Base-by-base conservation (phyloP, 2,329 filamentous ascomycete species). In the Diaporthe sp. region DNA sequence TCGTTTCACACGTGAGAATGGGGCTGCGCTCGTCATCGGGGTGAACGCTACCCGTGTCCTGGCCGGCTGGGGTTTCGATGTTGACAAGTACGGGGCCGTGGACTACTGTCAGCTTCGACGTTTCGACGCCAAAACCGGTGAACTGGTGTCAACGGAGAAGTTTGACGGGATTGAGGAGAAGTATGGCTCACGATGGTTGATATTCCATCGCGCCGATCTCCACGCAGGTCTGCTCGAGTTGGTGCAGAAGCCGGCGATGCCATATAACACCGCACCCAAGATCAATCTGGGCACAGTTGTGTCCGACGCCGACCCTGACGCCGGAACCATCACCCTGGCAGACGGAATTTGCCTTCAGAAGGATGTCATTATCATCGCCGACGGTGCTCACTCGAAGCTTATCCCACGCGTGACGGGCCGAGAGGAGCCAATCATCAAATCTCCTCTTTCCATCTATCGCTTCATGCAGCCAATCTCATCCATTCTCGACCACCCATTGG, bases 41-140 rank as follows among this genome's bases (percentile, higher is more conserved):
- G 61, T 49, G 44, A 67, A 67, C 28, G 61, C 61, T n/a, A 67
- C 61, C 20, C 61, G 61, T 13, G 61, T 67, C 44, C 61, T 67
- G 42, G 42, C 61, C 61, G 44, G 61, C 28, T 67, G 61, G 61
- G 61, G 61, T 49, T 67, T 67, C 61, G 61, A 67, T 31, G 61
- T 51, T n/a, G 10, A 67, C 42, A 67, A 67, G 61, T 49, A 67
- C 31, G 61, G 61, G 28, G 61, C 61, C 17, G 44, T 67, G 61
- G 61, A 67, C 61, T 67, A 67, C 28, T 37, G 28, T 34, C 61
- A 67, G 61, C 61, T 67, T 25, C 61, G 61, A 37, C 61, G 61
- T 22, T 67, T 67, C 28, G 28, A 67, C 28, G 61, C 61, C 42
- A 67, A 67, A 49, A 67, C 61, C 17, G 61, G 61, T n/a, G 20